A percentile compares a stretch with the other conserved stretches of the same genome.
Evolutionary conservation across 2,329 filamentous ascomycete species (phyloP).

Genomic region (Pestalotiopsis sp.): DNA sequence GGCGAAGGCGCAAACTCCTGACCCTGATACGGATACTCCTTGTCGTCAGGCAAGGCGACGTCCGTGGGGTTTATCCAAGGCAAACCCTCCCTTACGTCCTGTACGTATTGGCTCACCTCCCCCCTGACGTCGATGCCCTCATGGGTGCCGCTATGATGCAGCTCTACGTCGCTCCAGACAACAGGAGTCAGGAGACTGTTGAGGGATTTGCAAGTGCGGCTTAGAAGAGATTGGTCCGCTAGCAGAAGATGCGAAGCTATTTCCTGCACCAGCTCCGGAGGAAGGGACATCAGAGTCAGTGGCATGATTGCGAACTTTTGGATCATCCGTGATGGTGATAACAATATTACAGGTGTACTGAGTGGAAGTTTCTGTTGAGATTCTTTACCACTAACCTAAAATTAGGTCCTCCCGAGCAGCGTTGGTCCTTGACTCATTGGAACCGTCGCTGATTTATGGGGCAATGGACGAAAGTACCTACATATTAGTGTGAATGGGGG

Average conservation of each 20-base stretch:
- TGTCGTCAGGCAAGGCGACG: not conserved
- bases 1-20: not conserved
- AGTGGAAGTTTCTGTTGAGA: too few relatives aligned
- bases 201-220: slow-evolving; percentile 11
- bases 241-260: not conserved
- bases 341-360: not conserved
- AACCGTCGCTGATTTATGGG: too few relatives aligned
- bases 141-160: slow-evolving; percentile 11
- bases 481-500: too few relatives aligned
- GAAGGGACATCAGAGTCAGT: not conserved
- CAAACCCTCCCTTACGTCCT: not conserved
- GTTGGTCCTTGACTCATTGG: too few relatives aligned
- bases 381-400: too few relatives aligned
- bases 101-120: not conserved
- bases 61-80: not conserved
- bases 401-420: too few relatives aligned
- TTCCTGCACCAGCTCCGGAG: not conserved
- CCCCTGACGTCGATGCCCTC: slow-evolving; percentile 8
- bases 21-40: not conserved
- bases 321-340: not conserved
- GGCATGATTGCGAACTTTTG: not conserved
- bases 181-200: slow-evolving; percentile 10
- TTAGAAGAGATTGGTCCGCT: not conserved
- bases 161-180: slow-evolving; percentile 12
- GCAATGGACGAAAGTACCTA: too few relatives aligned